Base-by-base conservation (phyloP, 2,329 filamentous ascomycete species). In the Alternaria postmessia region DNA sequence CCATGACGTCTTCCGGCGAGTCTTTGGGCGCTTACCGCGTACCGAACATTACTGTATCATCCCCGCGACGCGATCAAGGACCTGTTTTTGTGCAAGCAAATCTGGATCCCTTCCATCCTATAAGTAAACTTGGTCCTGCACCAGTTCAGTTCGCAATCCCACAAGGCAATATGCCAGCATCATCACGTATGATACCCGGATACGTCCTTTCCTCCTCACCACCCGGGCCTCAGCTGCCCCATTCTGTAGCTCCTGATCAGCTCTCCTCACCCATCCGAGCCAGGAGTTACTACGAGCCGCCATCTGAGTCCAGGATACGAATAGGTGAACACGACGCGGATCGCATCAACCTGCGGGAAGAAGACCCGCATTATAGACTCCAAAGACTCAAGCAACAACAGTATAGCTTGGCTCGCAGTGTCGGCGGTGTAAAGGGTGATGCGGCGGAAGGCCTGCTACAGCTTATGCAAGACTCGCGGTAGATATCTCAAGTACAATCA, bases 371-470 rank as follows among this genome's bases (percentile, higher is more conserved):
- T 32, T 64, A 71, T 46, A 55, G 70, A 39, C 39, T 74, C 18
- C 63, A 73, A 51, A 62, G 69, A 48, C 65, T 71, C 66, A 72
- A 67, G 55, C 66, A 70, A 49, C 67, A 75, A 48, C 68, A 67
- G 32, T 73, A 69, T 36, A 65, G 46, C 34, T 30, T 71, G 28
- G 75, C 71, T 24, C 70, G 73, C 11, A 78, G 84, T 51, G 80
- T 80, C 51, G 84, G 80, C 70, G 81, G 80, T 18, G 77, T 83
- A 38, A 81, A 81, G 58, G 84, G 81, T 4, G 79, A 81, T 44
- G 85, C 85, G 8, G 85, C 82, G 12, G 84, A 82, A 68, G 86
- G 84, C 7, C 69, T 89, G 65, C 67, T 87, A 62, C 83, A 82
- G 61, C 74, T 88, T 54, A 77, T 74, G 75, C 68, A 65, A 34